Conservation (phyloP, 257 asterid genomes). For the Nicotiana attenuata region DNA sequence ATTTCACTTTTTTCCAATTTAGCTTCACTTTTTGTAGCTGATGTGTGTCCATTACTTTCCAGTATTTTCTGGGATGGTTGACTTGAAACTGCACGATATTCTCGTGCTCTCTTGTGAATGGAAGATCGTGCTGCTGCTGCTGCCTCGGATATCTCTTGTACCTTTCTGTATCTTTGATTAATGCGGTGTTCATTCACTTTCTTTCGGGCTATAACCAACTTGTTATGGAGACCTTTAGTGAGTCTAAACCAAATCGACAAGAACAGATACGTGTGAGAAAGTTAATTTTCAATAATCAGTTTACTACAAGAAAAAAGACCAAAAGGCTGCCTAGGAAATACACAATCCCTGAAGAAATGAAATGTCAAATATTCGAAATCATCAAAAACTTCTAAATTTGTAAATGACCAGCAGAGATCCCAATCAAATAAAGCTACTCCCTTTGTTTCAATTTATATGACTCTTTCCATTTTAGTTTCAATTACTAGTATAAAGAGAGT, state of each 20-base stretch:
- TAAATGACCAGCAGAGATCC: background rate
- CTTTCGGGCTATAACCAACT: constrained; percentile 40
- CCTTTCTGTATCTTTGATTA: constrained; percentile 49
- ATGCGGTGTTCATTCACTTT: constrained; percentile 46
- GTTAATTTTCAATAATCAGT: background rate
- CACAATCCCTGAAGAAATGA: background rate
- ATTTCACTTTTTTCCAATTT: constrained; percentile 21
- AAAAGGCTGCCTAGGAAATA: background rate
- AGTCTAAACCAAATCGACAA: constrained; percentile 40
- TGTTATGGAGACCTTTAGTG: constrained; percentile 56
- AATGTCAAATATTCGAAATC: background rate
- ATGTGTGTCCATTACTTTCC: constrained; percentile 13
- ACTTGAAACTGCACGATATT: constrained; percentile 44
- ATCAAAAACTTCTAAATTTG: background rate
- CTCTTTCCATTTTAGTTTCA: background rate
- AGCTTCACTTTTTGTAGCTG: constrained; percentile 12
- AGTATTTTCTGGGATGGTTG: constrained; percentile 32
- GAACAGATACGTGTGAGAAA: background rate
- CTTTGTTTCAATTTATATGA: background rate
- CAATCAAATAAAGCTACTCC: background rate
- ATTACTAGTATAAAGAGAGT: background rate
- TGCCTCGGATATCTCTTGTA: constrained; percentile 51
- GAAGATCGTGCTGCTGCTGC: constrained; percentile 84
- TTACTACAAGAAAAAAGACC: background rate
- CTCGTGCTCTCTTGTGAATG: constrained; percentile 63